Base-by-base conservation (phyloP, 2,329 filamentous ascomycete species). In the Aspergillus pseudoterreus region DNA sequence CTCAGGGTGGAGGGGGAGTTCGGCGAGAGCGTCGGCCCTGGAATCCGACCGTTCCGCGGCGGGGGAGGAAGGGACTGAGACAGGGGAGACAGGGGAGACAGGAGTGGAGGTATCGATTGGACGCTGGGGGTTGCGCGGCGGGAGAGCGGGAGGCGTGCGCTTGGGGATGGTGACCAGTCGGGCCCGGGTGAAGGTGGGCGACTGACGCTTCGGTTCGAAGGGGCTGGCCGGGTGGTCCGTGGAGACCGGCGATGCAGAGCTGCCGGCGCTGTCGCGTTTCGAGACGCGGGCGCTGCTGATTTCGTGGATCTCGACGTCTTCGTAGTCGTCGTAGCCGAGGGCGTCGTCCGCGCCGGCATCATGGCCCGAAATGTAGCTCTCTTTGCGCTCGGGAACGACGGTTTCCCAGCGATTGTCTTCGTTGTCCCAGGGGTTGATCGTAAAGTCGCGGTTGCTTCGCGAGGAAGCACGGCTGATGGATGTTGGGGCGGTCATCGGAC, bases 111-210 rank as follows among this genome's bases (percentile, higher is more conserved):
- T 54, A 50, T 50, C 63, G 52, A 22, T 55, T 49, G 55, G 62
- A 54, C 69, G 69, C 9, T 64, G 59, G 14, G 90, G 87, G 64
- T 88, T 95, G 44, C 91, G 80, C 3, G 83, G 79, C 1, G 92
- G 92, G 11, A 96, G 79, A 8, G 88, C 84, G 1, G 92, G 91
- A 1, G 90, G 63, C 1, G 85, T 72, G 33, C 90, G 82, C 72
- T 92, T 95, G 11, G 88, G 84, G 52, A 96, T 95, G 43, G 84
- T 91, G 24, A 96, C 89, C 46, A 96, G 77, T 46, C 87, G 86
- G 21, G 90, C 89, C 64, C 88, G 87, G 36, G 84, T 86, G 51
- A 91, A 83, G 50, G 84, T 80, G 49, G 87, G 83, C 1, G 87
- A 83, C 2, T 82, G 80, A 44, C 83, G 75, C 41, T 82, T 77